Evolutionary conservation across 345 rosid species (phyloP), one percentile per base, ranked within the genome.

Genomic region (Citrus mangshanensis): DNA sequence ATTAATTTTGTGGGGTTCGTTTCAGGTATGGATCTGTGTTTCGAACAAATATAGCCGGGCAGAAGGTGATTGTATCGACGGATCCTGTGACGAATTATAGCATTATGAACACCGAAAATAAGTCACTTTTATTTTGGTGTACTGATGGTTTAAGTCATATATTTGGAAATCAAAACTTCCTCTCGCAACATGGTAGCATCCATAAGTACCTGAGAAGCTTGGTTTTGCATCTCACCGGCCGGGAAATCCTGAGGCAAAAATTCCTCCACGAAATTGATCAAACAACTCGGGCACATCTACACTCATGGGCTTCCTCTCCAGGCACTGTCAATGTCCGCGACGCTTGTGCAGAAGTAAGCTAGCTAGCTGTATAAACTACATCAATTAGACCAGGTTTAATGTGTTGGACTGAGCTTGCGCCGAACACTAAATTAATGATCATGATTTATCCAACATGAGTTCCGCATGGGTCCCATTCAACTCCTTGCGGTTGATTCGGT

Each of bases 81-180:
- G 92, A 91, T 27, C 72, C 81, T 0, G 88, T 86, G 14, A 78
- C 85, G 37, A 86, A 85, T n/a, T 78, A 79, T 28, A 74, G 68
- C 40, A 85, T 88, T 28, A 80, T 89, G 74, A 87, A 71, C 34
- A 85, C 86, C 78, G 92, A 91, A 42, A 86, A 84, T 78, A 84
- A 32, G 58, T 74, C 76, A 8, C 84, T 87, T 62, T 22, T 70
- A 18, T 22, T 83, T 34, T 82, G 85, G 73, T 88, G 80, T 64
- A 77, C 83, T 2, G 86, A 86, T 12, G 81, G 86, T 34, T 68
- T 88, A 42, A 72, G 32, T 14, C 65, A 80, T 54, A 79, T 91
- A 60, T 49, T 84, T 2, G 92, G 89, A 24, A 21, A 75, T 46
- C 65, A 86, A 25, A 81, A 58, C 72, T 9, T 84, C 37, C 67